Evolutionary conservation across 163 green algal species (phyloP).

Genomic region (Picocystis sp.): DNA sequence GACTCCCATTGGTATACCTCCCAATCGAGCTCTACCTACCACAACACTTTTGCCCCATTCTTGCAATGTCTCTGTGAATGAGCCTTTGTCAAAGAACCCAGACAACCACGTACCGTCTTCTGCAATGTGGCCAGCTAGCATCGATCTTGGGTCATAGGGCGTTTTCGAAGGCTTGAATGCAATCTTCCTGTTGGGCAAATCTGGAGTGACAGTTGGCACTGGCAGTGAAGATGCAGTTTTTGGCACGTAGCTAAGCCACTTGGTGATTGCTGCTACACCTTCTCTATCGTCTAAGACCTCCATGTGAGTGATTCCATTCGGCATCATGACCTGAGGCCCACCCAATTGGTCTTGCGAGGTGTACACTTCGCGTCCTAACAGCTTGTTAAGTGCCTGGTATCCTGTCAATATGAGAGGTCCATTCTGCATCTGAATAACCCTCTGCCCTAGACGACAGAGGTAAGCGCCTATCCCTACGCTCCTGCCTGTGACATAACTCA

Average conservation of each 20-base stretch:
- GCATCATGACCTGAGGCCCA: conserved; percentile 2
- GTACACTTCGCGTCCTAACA: conserved; percentile 6
- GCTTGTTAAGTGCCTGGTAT: conserved; percentile 4
- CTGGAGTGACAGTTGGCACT: too few species aligned
- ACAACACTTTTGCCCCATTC: conserved; percentile 79
- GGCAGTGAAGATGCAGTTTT: neutral
- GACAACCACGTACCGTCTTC: conserved; percentile 2
- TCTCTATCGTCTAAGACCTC: conserved; percentile 2
- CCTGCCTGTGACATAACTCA: conserved; percentile 23
- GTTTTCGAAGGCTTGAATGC: neutral
- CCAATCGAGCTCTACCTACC: conserved; percentile 77
- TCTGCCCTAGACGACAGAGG: conserved; percentile 6
- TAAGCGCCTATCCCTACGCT: conserved; percentile 3
- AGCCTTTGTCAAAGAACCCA: conserved; percentile 86
- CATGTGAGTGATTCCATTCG: conserved; percentile 4
- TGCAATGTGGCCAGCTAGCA: conserved; percentile 1
- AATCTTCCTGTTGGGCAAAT: too few species aligned
- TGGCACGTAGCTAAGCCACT: conserved; percentile 4
- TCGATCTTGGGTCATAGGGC: conserved; percentile 3
- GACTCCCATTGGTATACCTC: conserved; percentile 77
- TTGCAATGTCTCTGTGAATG: conserved; percentile 63
- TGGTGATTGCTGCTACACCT: conserved; percentile 5
- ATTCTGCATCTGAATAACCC: conserved; percentile 4
- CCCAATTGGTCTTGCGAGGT: conserved; percentile 5
- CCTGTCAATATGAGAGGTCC: conserved; percentile 4